Conservation (phyloP, 768 basidiomycete genomes). For the Podaxis sp. region DNA sequence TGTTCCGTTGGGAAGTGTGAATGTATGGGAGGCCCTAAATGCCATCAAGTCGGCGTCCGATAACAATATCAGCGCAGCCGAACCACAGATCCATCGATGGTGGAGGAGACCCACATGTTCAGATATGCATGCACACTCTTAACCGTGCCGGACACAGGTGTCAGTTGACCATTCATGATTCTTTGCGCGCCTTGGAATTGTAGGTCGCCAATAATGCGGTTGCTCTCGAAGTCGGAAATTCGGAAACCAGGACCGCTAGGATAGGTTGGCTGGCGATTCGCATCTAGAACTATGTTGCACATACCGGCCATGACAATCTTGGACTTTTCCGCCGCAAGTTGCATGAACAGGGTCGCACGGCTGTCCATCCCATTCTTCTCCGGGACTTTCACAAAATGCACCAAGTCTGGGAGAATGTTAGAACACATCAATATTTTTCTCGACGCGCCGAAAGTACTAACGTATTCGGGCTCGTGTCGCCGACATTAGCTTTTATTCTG, state of each 20-base stretch:
- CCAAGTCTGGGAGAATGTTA: slow-evolving; percentile 43
- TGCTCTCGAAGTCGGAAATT: slow-evolving; percentile 74
- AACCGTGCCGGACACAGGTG: slow-evolving; percentile 55
- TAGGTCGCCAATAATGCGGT: slow-evolving; percentile 63
- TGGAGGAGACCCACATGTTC: slow-evolving; percentile 52
- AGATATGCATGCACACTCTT: slow-evolving; percentile 70
- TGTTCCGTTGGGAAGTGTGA: slow-evolving; percentile 65
- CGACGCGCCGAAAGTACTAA: slow-evolving; percentile 32
- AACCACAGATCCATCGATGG: not conserved
- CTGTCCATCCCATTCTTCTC: slow-evolving; percentile 62
- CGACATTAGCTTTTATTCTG: slow-evolving; percentile 61
- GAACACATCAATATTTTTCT: slow-evolving; percentile 3
- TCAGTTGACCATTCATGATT: slow-evolving; percentile 54
- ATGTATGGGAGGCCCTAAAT: slow-evolving; percentile 59
- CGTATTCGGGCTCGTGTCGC: slow-evolving; percentile 81
- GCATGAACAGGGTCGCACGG: slow-evolving; percentile 70
- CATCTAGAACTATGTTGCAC: slow-evolving; percentile 11
- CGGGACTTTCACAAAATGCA: slow-evolving; percentile 77
- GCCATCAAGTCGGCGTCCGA: not conserved
- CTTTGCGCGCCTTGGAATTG: slow-evolving; percentile 70
- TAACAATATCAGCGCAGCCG: not conserved
- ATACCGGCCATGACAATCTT: slow-evolving; percentile 72
- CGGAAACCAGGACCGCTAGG: slow-evolving; percentile 73
- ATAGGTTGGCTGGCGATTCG: not conserved
- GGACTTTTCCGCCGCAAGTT: slow-evolving; percentile 67